Percentiles rank a stretch among this genome's conserved stretches.
These are phyloP conservation scores for Biancaea sappan DNA, from an alignment of 306 rosid genomes.

Conservation along the genomic window DNA sequence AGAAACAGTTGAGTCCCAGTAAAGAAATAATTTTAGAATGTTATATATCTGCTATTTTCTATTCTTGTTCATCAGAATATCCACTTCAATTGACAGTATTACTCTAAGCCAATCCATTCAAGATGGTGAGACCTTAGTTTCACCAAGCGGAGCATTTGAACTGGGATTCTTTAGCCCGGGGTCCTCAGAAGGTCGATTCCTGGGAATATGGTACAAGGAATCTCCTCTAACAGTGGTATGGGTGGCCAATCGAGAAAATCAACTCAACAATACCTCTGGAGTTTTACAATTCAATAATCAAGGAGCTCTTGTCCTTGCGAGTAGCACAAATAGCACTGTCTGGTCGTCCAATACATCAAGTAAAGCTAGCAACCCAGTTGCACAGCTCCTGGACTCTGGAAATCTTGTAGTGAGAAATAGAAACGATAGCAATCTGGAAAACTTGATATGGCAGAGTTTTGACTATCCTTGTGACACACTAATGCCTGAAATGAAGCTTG, in stretches of 20 bases:
- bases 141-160: slow-evolving; percentile 21
- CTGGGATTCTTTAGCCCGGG: slow-evolving; percentile 36
- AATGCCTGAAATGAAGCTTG: slow-evolving; percentile 29
- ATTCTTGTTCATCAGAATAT: not conserved
- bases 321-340: not conserved
- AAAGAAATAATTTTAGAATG: not conserved
- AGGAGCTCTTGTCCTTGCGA: slow-evolving; percentile 26
- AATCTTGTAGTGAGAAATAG: not conserved
- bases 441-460: slow-evolving; percentile 14
- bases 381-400: slow-evolving; percentile 8
- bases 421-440: not conserved
- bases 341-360: slow-evolving; percentile 21
- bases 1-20: not conserved
- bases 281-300: slow-evolving; percentile 13
- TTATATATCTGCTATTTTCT: not conserved
- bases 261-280: not conserved
- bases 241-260: slow-evolving; percentile 37
- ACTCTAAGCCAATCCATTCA: not conserved
- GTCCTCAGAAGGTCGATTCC: not conserved
- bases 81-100: slow-evolving; percentile 2
- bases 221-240: slow-evolving; percentile 28
- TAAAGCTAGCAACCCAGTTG: not conserved
- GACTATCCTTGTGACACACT: slow-evolving; percentile 8
- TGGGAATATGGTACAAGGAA: slow-evolving; percentile 32
- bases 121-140: slow-evolving; percentile 32